Conservation (phyloP, 2,329 filamentous ascomycete genomes). For the Botrytis sinoallii region DNA sequence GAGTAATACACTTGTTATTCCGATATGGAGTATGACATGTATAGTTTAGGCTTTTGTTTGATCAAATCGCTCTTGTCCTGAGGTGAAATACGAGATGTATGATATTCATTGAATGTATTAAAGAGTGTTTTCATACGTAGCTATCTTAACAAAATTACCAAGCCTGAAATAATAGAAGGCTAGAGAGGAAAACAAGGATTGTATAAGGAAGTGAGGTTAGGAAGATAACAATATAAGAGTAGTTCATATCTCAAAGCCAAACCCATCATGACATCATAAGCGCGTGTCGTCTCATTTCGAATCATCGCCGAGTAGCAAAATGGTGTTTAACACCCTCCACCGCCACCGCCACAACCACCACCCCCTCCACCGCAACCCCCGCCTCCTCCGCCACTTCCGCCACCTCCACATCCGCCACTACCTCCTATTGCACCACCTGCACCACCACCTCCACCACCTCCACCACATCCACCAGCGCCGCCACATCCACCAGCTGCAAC, state of each 20-base stretch:
- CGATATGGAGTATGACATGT: too few species aligned
- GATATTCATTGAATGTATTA: too few species aligned
- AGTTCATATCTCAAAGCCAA: neutral
- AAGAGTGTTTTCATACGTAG: too few species aligned
- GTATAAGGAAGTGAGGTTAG: neutral
- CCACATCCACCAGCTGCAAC: conserved; percentile 43
- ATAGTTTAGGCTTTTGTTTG: too few species aligned
- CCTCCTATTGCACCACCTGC: conserved; percentile 15
- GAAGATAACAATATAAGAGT: neutral
- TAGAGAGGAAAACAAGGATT: neutral
- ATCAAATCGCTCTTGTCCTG: too few species aligned
- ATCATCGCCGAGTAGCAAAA: neutral
- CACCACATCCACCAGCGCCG: conserved; percentile 32
- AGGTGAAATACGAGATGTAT: too few species aligned
- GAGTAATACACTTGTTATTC: too few species aligned
- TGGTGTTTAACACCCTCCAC: neutral
- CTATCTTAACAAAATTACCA: too few species aligned
- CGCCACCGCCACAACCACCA: neutral
- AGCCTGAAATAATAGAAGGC: neutral
- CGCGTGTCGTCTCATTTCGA: neutral
- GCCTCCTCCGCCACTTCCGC: neutral
- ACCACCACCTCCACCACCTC: conserved; percentile 18
- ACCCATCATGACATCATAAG: neutral
- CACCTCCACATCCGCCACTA: neutral
- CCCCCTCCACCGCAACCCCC: neutral